A percentile compares a stretch with the other conserved stretches of the same genome.
phyloP scores from a whole-genome alignment of 805 yeast genomes.

The Pichia heedii region DNA sequence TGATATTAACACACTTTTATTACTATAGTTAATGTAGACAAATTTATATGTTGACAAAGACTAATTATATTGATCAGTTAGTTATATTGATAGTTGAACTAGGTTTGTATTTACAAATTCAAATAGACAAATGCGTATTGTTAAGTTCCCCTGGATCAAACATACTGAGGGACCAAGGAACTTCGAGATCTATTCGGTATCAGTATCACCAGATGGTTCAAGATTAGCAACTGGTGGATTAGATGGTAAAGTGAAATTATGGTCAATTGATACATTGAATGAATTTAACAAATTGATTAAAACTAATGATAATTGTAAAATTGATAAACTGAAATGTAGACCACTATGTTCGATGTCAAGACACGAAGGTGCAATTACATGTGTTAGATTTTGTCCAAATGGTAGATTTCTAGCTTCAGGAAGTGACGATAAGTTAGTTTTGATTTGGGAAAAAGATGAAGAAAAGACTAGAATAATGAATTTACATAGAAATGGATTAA shows the following conservation, averaged over 20 bases:
- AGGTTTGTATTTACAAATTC: not conserved
- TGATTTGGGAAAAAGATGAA: slow-evolving; percentile 91
- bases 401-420: slow-evolving; percentile 91
- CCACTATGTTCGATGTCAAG: slow-evolving; percentile 89
- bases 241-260: slow-evolving; percentile 85
- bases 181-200: slow-evolving; percentile 79
- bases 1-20: no score
- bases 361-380: slow-evolving; percentile 95
- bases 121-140: slow-evolving; percentile 36
- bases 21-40: no score
- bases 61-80: no score
- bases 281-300: slow-evolving; percentile 26
- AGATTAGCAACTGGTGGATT: slow-evolving; percentile 90
- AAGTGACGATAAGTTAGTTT: slow-evolving; percentile 83
- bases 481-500: slow-evolving; percentile 15
- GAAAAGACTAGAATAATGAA: slow-evolving; percentile 38
- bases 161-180: slow-evolving; percentile 72
- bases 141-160: slow-evolving; percentile 65
- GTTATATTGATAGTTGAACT: not conserved
- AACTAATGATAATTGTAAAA: slow-evolving; percentile 10
- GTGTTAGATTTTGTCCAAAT: slow-evolving; percentile 85
- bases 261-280: slow-evolving; percentile 59
- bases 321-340: slow-evolving; percentile 28
- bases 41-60: no score
- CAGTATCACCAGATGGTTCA: slow-evolving; percentile 72